Conservation (phyloP, 495 filamentous ascomycete species). For the Bacidia rubella region DNA sequence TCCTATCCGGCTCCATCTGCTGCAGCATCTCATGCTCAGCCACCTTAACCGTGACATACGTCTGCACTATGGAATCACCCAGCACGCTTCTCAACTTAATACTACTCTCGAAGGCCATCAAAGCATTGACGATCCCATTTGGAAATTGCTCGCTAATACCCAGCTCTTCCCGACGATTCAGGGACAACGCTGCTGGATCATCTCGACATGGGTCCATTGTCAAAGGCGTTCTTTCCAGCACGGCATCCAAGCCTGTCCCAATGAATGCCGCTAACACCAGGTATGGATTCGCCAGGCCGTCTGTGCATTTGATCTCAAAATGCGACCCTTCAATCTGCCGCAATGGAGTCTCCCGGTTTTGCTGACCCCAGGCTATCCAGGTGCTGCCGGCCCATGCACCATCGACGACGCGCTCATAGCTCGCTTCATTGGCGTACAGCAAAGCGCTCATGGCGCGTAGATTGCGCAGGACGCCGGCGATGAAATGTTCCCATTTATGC, state of each 20-base stretch:
- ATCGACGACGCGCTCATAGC: conserved; percentile 51
- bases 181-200: conserved; percentile 38
- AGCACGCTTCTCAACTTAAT: conserved; percentile 32
- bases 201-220: conserved; percentile 42
- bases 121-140: conserved; percentile 35
- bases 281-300: conserved; percentile 64
- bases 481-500: conserved; percentile 40
- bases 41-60: conserved; percentile 47
- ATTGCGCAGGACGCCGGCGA: conserved; percentile 52
- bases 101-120: conserved; percentile 22
- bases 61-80: conserved; percentile 37
- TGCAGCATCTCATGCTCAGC: conserved; percentile 34
- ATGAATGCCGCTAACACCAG: conserved; percentile 54
- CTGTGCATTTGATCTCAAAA: conserved; percentile 59
- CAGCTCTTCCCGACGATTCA: conserved; percentile 34
- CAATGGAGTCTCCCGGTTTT: conserved; percentile 60
- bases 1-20: conserved; percentile 28
- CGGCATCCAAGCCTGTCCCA: conserved; percentile 48
- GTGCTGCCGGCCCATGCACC: conserved; percentile 62
- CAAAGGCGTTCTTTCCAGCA: conserved; percentile 33
- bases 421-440: conserved; percentile 41
- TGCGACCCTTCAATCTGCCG: conserved; percentile 46
- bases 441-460: conserved; percentile 54
- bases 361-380: conserved; percentile 62
- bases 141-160: conserved; percentile 43